phyloP scores from a whole-genome alignment of 495 filamentous ascomycete species.

The Daldinia decipiens region DNA sequence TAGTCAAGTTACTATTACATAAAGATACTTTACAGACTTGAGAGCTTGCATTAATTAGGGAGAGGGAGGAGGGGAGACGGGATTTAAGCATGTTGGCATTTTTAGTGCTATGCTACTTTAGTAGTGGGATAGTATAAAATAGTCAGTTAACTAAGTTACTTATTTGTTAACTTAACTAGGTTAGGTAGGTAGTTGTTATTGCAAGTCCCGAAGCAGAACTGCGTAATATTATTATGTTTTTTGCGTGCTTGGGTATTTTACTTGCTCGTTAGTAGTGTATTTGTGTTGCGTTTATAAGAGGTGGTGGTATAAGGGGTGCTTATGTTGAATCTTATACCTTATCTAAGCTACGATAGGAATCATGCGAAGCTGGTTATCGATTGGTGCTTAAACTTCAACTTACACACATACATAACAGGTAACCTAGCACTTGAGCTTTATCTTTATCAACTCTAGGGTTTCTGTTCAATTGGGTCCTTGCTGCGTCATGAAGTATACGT shows the following conservation, averaged over 20 bases:
- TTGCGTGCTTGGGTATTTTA: too few species aligned
- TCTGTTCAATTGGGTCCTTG: neutral
- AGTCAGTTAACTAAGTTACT: neutral
- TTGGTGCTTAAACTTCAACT: constrained; percentile 1
- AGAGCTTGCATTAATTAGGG: neutral
- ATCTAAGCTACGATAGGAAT: constrained; percentile 16
- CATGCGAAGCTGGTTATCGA: constrained; percentile 1
- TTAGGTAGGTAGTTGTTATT: too few species aligned
- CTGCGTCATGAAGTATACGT: constrained; percentile 8
- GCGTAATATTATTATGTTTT: too few species aligned
- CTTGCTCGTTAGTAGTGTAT: too few species aligned
- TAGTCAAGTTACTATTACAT: constrained; percentile 1
- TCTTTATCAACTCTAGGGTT: neutral
- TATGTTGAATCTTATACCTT: constrained; percentile 7
- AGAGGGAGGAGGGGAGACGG: neutral
- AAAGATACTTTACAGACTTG: neutral
- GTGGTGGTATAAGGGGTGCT: neutral
- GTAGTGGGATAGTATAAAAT: neutral
- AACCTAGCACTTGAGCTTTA: neutral
- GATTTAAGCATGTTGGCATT: neutral
- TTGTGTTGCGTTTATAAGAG: neutral
- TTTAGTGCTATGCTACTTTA: neutral
- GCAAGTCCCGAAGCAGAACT: too few species aligned
- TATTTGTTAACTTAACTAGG: neutral
- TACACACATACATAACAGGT: neutral